These are phyloP conservation scores for Ramichloridium luteum DNA, from an alignment of 2,329 filamentous ascomycete species.

Conservation along the genomic window DNA sequence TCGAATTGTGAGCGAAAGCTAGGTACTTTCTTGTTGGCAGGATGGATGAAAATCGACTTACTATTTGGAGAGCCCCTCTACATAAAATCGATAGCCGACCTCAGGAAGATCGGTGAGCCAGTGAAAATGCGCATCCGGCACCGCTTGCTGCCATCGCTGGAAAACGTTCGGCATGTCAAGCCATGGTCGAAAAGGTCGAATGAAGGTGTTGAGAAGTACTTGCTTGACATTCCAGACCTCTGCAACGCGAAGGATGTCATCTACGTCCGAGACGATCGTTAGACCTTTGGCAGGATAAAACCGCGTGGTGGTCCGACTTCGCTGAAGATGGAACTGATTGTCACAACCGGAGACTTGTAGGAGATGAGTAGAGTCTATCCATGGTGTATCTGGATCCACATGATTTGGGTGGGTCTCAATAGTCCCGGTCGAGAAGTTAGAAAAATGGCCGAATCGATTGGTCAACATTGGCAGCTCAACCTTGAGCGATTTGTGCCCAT, in stretches of 20 bases:
- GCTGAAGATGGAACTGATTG: too few relatives aligned
- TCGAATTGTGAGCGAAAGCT: too few relatives aligned
- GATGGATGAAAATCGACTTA: neutral
- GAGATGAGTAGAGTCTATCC: too few relatives aligned
- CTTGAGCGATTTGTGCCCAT: too few relatives aligned
- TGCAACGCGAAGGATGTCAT: constrained; percentile 16
- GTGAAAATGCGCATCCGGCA: constrained; percentile 16
- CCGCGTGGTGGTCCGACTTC: too few relatives aligned
- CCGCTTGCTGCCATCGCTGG: constrained; percentile 4
- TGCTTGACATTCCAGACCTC: constrained; percentile 17
- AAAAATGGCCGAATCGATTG: too few relatives aligned
- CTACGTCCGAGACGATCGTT: constrained; percentile 17
- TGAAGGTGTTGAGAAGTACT: constrained; percentile 10
- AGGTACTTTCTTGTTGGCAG: too few relatives aligned
- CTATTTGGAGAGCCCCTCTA: constrained; percentile 4
- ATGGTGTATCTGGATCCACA: too few relatives aligned
- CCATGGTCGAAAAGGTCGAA: constrained; percentile 12
- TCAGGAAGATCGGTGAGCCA: constrained; percentile 17
- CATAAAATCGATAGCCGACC: constrained; percentile 8
- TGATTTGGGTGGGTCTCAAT: too few relatives aligned
- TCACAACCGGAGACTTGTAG: too few relatives aligned
- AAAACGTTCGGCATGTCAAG: constrained; percentile 13
- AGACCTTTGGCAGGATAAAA: constrained; percentile 10
- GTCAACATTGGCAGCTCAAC: too few relatives aligned
- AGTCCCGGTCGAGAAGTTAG: too few relatives aligned